These are phyloP conservation scores for Cylindrodendrum hubeiense DNA, from an alignment of 2,329 filamentous ascomycete genomes.

Conservation along the genomic window DNA sequence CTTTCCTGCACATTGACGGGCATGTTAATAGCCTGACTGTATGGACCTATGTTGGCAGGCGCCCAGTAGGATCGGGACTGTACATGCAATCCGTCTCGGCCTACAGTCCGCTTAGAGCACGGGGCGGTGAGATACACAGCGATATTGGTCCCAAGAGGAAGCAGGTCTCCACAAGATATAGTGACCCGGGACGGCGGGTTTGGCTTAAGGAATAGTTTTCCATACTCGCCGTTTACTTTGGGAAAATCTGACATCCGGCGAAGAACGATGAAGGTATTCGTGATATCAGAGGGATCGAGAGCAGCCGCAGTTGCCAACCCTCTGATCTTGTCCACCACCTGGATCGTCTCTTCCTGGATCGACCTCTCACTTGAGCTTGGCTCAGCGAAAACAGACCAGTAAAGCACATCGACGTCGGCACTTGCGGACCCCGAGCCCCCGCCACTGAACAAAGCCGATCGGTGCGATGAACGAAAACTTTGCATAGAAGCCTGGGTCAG, in stretches of 20 bases:
- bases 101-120: slow-evolving; percentile 36
- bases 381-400: slow-evolving; percentile 56
- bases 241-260: slow-evolving; percentile 85
- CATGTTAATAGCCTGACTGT: slow-evolving; percentile 85
- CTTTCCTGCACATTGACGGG: slow-evolving; percentile 40
- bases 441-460: slow-evolving; percentile 5
- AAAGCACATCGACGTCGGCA: slow-evolving; percentile 40
- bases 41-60: slow-evolving; percentile 96
- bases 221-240: slow-evolving; percentile 81
- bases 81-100: slow-evolving; percentile 81
- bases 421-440: slow-evolving; percentile 22
- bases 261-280: slow-evolving; percentile 75
- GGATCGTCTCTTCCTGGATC: slow-evolving; percentile 62
- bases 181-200: slow-evolving; percentile 91
- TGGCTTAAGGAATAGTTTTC: slow-evolving; percentile 77
- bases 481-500: slow-evolving; percentile 20
- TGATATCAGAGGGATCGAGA: slow-evolving; percentile 55
- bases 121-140: slow-evolving; percentile 68
- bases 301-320: slow-evolving; percentile 51
- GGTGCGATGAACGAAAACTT: slow-evolving; percentile 13
- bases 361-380: slow-evolving; percentile 37
- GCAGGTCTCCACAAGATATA: slow-evolving; percentile 77
- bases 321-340: slow-evolving; percentile 61
- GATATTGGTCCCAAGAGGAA: slow-evolving; percentile 71
- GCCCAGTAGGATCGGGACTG: slow-evolving; percentile 98